Evolutionary conservation across 345 rosid species (phyloP), one percentile per base, ranked within the genome.

Genomic region (Cochlearia excelsa): DNA sequence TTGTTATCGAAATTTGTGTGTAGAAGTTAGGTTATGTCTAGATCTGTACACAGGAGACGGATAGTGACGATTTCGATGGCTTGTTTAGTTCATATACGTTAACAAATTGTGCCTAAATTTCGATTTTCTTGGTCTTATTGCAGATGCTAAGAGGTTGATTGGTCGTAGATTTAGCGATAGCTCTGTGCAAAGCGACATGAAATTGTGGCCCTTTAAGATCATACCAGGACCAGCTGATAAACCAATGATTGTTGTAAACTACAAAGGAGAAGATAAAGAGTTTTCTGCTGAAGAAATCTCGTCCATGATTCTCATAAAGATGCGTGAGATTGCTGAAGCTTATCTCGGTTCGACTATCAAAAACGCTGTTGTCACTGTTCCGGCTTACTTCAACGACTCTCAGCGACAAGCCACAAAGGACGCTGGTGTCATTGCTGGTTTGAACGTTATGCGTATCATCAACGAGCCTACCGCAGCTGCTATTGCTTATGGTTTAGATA

Each of bases 401-500:
- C 23, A 16, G 23, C 23, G 23, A 16, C 23, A 16, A 16, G 23
- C 23, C 23, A 16, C 23, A 16, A 16, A 16, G 23, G 23, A 16
- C 23, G 23, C 23, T 16, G 23, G 23, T 16, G 23, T 16, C 23
- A 16, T 83, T 43, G 89, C 86, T 38, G 89, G 89, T n/a, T 80
- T 81, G 31, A 83, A 84, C 30, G 89, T 83, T 1, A 69, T 84
- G 86, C 84, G 89, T 30, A 84, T 84, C 28, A 84, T 84, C 61
- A 84, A 84, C 6, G 92, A 85, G 73, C 92, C 92, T 4, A 85
- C 92, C 0, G 92, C 92, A 5, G 92, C 92, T 0, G 92, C 92
- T 9, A 85, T 85, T 56, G 92, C 92, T 26, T 85, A 85, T 31
- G 92, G 92, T 62, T 74, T 85, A 0, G 92, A 85, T 65, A 85